phyloP scores from a whole-genome alignment of 2,329 filamentous ascomycete species.

The Aspergillus spinulosporus region DNA sequence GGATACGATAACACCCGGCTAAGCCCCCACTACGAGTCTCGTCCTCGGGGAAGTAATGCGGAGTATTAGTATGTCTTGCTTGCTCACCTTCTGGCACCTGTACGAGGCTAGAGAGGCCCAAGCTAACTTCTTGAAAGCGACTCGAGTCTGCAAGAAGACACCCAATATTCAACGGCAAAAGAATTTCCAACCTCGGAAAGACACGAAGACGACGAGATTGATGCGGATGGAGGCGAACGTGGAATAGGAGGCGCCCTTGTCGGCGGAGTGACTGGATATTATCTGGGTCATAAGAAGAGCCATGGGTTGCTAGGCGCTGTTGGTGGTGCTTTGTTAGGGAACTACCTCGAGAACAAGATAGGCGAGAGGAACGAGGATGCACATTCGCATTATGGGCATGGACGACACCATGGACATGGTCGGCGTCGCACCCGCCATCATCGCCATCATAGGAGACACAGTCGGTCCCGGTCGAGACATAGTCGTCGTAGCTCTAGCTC shows the following conservation, averaged over 20 bases:
- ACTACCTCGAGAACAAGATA: conserved; percentile 55
- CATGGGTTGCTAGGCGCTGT: conserved; percentile 60
- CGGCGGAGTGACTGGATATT: conserved; percentile 58
- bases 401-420: conserved; percentile 19
- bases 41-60: conserved; percentile 19
- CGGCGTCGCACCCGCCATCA: conserved; percentile 17
- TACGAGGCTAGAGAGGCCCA: neutral
- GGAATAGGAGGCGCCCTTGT: conserved; percentile 59
- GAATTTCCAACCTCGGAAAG: neutral
- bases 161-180: neutral
- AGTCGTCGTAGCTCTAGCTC: neutral
- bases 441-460: conserved; percentile 25
- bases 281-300: conserved; percentile 57
- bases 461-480: conserved; percentile 9
- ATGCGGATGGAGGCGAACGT: conserved; percentile 54
- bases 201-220: conserved; percentile 35
- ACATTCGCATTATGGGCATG: conserved; percentile 18
- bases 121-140: neutral
- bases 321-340: conserved; percentile 58
- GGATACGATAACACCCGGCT: conserved; percentile 13
- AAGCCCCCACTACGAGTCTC: conserved; percentile 12
- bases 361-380: conserved; percentile 45
- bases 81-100: neutral
- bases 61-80: conserved; percentile 24
- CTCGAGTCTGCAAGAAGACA: neutral